Percentiles rank a stretch among this genome's conserved stretches.
Conservation (phyloP, 768 basidiomycete species). For the Mycena maculata region DNA sequence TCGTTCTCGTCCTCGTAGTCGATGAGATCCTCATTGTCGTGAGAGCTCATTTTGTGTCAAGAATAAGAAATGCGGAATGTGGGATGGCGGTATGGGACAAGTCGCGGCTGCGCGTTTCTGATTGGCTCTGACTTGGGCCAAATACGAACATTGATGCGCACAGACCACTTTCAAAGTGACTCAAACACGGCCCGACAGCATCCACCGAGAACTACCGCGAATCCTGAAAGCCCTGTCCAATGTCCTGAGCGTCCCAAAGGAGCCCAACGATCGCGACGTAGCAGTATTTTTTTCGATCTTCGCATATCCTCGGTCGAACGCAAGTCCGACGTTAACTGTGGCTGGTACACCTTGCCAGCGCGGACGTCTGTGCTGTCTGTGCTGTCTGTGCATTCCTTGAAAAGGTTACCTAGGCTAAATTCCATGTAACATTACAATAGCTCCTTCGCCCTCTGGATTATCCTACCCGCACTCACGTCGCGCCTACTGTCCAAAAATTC, state of each 20-base stretch:
- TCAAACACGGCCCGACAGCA: too few species aligned
- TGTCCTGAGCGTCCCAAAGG: too few species aligned
- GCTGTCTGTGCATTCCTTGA: too few species aligned
- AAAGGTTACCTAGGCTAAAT: background rate
- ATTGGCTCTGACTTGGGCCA: background rate
- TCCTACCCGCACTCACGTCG: conserved; percentile 24
- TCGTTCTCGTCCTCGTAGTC: conserved; percentile 96
- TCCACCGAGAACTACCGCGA: too few species aligned
- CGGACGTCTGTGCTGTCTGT: too few species aligned
- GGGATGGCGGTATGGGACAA: conserved; percentile 43
- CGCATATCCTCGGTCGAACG: too few species aligned
- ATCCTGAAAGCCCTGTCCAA: too few species aligned
- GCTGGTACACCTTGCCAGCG: too few species aligned
- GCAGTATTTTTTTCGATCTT: too few species aligned
- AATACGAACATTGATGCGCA: conserved; percentile 29
- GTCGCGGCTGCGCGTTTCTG: conserved; percentile 1
- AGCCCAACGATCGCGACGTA: too few species aligned
- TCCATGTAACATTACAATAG: conserved; percentile 1
- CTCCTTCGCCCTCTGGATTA: conserved; percentile 28
- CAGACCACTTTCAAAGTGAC: conserved; percentile 27
- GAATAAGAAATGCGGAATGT: conserved; percentile 38
- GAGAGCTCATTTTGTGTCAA: conserved; percentile 70
- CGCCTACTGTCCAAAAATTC: conserved; percentile 49
- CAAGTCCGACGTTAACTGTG: too few species aligned
- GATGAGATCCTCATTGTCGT: conserved; percentile 92